Percentiles rank a stretch among this genome's conserved stretches.
These are phyloP conservation scores for Magnolia sinica DNA, from an alignment of 164 flowering plant genomes.

Conservation along the genomic window DNA sequence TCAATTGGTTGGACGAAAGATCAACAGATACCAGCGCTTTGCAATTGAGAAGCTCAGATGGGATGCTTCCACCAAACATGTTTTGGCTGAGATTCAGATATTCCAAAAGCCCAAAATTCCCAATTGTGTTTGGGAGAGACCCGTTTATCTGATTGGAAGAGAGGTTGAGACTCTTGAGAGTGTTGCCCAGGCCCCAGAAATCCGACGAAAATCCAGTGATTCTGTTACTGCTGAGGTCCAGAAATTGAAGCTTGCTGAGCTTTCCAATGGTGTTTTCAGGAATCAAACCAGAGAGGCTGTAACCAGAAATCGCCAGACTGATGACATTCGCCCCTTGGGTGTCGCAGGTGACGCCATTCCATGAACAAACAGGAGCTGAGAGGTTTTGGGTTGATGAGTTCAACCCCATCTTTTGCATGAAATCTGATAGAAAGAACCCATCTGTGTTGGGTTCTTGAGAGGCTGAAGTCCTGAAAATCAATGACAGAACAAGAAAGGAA, in stretches of 20 bases:
- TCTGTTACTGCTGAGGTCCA: slow-evolving; percentile 83
- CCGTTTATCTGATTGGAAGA: slow-evolving; percentile 64
- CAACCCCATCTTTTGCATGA: slow-evolving; percentile 60
- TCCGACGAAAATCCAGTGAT: slow-evolving; percentile 73
- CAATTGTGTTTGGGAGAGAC: slow-evolving; percentile 58
- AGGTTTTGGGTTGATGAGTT: slow-evolving; percentile 33
- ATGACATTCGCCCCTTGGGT: slow-evolving; percentile 32
- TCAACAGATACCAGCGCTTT: slow-evolving; percentile 47
- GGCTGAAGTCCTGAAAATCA: slow-evolving; percentile 38
- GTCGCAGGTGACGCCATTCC: slow-evolving; percentile 69
- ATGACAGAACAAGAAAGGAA: slow-evolving; percentile 34
- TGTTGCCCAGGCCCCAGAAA: slow-evolving; percentile 68
- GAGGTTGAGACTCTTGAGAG: slow-evolving; percentile 54
- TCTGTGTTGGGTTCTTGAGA: slow-evolving; percentile 78
- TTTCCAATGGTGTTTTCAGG: slow-evolving; percentile 89
- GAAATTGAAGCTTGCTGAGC: slow-evolving; percentile 51
- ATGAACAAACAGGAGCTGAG: slow-evolving; percentile 60
- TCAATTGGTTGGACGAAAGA: slow-evolving; percentile 51
- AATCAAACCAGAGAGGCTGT: slow-evolving; percentile 67
- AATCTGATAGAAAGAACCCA: slow-evolving; percentile 61
- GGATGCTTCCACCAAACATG: slow-evolving; percentile 46
- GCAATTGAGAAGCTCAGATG: slow-evolving; percentile 47
- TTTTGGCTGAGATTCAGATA: slow-evolving; percentile 52
- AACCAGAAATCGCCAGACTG: slow-evolving; percentile 42
- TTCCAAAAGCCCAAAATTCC: slow-evolving; percentile 66